Conservation (phyloP, 371 early-diverging fungal genomes). For the Nematocida ausubeli region DNA sequence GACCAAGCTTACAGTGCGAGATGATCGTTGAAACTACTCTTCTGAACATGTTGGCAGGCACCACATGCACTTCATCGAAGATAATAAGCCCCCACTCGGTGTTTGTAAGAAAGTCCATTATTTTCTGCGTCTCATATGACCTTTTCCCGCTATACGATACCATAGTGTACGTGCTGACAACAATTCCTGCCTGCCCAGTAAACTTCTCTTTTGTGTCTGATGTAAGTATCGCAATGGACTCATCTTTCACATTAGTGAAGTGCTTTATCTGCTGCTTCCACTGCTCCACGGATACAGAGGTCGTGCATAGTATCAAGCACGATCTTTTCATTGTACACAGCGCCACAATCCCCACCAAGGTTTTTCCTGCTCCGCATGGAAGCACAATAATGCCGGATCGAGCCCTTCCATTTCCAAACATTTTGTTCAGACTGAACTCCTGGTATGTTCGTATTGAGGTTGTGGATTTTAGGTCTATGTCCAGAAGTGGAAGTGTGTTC, state of each 20-base stretch:
- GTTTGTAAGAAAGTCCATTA: constrained; percentile 84
- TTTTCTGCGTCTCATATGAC: constrained; percentile 84
- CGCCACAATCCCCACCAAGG: constrained; percentile 96
- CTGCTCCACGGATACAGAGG: constrained; percentile 90
- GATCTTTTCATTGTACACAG: constrained; percentile 94
- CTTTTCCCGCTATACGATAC: constrained; percentile 86
- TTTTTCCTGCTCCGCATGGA: constrained; percentile 98
- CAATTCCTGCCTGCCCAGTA: constrained; percentile 35
- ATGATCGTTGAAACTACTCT: constrained; percentile 85
- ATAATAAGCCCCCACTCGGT: constrained; percentile 96
- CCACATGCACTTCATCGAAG: constrained; percentile 98
- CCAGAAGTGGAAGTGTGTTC: constrained; percentile 75
- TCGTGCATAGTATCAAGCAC: constrained; percentile 89
- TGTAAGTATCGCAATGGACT: constrained; percentile 88
- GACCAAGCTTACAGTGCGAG: constrained; percentile 91
- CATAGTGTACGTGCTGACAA: constrained; percentile 91
- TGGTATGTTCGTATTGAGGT: constrained; percentile 93
- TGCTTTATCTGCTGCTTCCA: constrained; percentile 91
- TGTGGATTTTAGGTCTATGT: constrained; percentile 89
- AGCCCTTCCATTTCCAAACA: constrained; percentile 96
- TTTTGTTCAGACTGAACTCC: constrained; percentile 91
- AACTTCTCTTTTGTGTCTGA: constrained; percentile 83
- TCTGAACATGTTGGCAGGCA: constrained; percentile 96
- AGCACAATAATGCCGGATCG: constrained; percentile 97
- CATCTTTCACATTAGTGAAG: constrained; percentile 85